phyloP scores from a whole-genome alignment of 1,284 basidiomycete genomes.

The Athelia psychrophila region DNA sequence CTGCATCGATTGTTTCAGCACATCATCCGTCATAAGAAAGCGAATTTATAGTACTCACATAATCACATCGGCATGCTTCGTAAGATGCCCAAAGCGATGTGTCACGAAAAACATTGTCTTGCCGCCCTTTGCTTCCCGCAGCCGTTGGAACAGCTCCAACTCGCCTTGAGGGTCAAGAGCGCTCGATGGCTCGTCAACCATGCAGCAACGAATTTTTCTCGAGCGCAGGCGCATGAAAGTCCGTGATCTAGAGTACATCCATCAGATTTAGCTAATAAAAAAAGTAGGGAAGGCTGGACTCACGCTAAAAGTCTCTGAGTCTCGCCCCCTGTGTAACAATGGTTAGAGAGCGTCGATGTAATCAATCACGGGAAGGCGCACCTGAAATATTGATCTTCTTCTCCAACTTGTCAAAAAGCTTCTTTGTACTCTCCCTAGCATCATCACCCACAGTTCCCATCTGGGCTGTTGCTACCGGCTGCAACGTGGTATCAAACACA shows the following conservation, averaged over 20 bases:
- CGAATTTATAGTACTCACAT: conserved; percentile 26
- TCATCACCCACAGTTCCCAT: conserved; percentile 5
- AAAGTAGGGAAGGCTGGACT: conserved; percentile 17
- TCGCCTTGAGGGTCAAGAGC: conserved; percentile 37
- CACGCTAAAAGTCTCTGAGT: conserved; percentile 45
- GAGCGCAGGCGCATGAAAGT: conserved; percentile 36
- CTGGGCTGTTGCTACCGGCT: conserved; percentile 26
- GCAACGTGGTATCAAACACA: conserved; percentile 32
- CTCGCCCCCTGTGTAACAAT: conserved; percentile 33
- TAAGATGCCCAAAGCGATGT: conserved; percentile 33
- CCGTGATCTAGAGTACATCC: conserved; percentile 26
- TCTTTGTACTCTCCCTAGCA: not conserved
- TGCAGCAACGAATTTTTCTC: conserved; percentile 28
- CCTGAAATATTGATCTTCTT: conserved; percentile 21
- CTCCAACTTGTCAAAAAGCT: conserved; percentile 13
- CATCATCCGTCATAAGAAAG: not conserved
- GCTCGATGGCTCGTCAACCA: conserved; percentile 38
- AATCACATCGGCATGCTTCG: conserved; percentile 36
- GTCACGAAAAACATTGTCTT: conserved; percentile 38
- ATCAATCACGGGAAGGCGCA: conserved; percentile 9
- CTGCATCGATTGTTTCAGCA: conserved; percentile 15
- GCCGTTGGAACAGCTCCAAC: conserved; percentile 27
- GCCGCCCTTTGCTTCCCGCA: conserved; percentile 23
- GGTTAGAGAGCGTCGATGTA: conserved; percentile 3
- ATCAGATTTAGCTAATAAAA: not conserved